Conservation (phyloP, 768 basidiomycete genomes). For the Boletus coccyginus region DNA sequence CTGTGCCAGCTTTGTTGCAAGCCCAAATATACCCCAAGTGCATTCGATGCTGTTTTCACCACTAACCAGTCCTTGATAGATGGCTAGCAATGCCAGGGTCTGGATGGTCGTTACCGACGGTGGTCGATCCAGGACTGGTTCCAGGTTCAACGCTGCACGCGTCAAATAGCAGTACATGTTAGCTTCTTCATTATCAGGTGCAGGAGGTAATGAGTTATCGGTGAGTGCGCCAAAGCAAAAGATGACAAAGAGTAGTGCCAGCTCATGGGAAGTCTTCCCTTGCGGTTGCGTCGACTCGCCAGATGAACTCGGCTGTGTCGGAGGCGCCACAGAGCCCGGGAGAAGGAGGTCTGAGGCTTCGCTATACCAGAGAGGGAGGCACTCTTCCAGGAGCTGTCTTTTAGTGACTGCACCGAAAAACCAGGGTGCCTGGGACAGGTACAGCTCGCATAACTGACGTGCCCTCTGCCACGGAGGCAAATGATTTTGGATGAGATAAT, state of each 20-base stretch:
- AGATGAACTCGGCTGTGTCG: slow-evolving; percentile 2
- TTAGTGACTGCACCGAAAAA: slow-evolving; percentile 71
- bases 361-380: slow-evolving; percentile 64
- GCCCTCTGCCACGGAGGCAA: slow-evolving; percentile 63
- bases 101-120: slow-evolving; percentile 73
- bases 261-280: slow-evolving; percentile 49
- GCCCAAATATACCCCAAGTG: slow-evolving; percentile 64
- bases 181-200: slow-evolving; percentile 51
- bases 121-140: slow-evolving; percentile 67
- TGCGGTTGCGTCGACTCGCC: slow-evolving; percentile 8
- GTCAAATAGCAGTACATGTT: slow-evolving; percentile 58
- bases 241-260: slow-evolving; percentile 60
- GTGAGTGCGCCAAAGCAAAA: slow-evolving; percentile 63
- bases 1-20: slow-evolving; percentile 65
- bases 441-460: slow-evolving; percentile 57
- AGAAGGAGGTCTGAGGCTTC: slow-evolving; percentile 38
- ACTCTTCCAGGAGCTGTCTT: slow-evolving; percentile 60
- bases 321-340: slow-evolving; percentile 27
- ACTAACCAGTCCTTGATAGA: slow-evolving; percentile 66
- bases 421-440: slow-evolving; percentile 78
- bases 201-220: slow-evolving; percentile 49
- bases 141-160: slow-evolving; percentile 61
- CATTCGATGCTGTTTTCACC: slow-evolving; percentile 69
- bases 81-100: slow-evolving; percentile 62
- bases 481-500: slow-evolving; percentile 45